These are phyloP conservation scores for Pleurotus salmoneostramineus DNA, from an alignment of 768 basidiomycete genomes.

Conservation along the genomic window DNA sequence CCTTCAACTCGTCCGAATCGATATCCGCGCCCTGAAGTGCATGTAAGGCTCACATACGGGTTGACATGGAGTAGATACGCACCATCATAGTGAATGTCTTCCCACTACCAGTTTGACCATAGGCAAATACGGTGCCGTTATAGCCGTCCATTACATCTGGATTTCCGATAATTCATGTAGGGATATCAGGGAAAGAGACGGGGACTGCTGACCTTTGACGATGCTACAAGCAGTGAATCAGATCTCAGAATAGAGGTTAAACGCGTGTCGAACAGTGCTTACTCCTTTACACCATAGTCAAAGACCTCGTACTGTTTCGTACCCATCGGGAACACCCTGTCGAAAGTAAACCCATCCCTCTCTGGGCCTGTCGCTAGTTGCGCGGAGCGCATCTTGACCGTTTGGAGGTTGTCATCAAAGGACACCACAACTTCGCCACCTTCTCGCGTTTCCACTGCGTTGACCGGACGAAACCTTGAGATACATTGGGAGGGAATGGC, in stretches of 20 bases:
- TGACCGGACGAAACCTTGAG: slow-evolving; percentile 88
- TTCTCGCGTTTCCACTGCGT: slow-evolving; percentile 85
- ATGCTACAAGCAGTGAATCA: slow-evolving; percentile 45
- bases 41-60: slow-evolving; percentile 9
- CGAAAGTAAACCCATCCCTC: slow-evolving; percentile 97
- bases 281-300: slow-evolving; percentile 98
- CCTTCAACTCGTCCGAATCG: slow-evolving; percentile 88
- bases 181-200: slow-evolving; percentile 6
- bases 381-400: slow-evolving; percentile 74
- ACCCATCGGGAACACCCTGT: slow-evolving; percentile 91
- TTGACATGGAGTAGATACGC: slow-evolving; percentile 12
- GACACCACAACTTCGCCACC: slow-evolving; percentile 87
- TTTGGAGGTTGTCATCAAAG: slow-evolving; percentile 84
- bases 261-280: slow-evolving; percentile 26
- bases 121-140: slow-evolving; percentile 93
- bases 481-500: slow-evolving; percentile 2
- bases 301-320: slow-evolving; percentile 93
- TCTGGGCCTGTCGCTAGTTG: slow-evolving; percentile 77
- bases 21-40: slow-evolving; percentile 81
- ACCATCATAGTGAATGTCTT: slow-evolving; percentile 99
- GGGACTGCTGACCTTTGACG: slow-evolving; percentile 65
- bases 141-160: slow-evolving; percentile 97
- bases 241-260: background rate
- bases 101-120: slow-evolving; percentile 85
- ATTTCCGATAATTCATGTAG: background rate